A percentile compares a stretch with the other conserved stretches of the same genome.
Conservation (phyloP, 1,284 basidiomycete species). For the Thecaphora thlaspeos region DNA sequence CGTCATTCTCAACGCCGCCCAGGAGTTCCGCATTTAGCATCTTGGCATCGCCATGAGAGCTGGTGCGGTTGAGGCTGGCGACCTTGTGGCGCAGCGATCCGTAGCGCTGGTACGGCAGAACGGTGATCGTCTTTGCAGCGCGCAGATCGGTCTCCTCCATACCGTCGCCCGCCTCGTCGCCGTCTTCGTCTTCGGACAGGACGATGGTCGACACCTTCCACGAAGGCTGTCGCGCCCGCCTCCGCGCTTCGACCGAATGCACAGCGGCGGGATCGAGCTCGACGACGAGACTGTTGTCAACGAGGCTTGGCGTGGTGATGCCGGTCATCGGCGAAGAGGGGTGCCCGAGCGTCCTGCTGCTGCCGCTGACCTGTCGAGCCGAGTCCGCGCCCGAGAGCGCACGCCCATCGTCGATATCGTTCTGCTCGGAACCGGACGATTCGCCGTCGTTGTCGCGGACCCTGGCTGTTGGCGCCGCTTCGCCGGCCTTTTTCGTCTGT, state of each 20-base stretch:
- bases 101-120: conserved; percentile 27
- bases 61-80: neutral
- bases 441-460: no score
- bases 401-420: no score
- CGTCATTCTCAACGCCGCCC: neutral
- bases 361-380: no score
- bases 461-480: no score
- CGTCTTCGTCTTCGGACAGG: conserved; percentile 23
- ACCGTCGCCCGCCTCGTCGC: neutral
- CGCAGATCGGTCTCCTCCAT: neutral
- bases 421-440: no score
- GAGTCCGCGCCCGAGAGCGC: no score
- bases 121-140: conserved; percentile 10
- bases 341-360: neutral
- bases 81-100: conserved; percentile 8
- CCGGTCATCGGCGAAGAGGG: neutral
- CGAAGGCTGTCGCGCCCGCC: neutral
- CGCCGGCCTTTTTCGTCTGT: conserved; percentile 3
- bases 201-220: conserved; percentile 8
- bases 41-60: neutral
- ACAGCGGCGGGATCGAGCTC: neutral
- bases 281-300: neutral
- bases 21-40: no score
- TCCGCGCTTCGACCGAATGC: neutral
- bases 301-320: conserved; percentile 1